These are phyloP conservation scores for Aspergillus affinis DNA, from an alignment of 495 filamentous ascomycete species.

Conservation along the genomic window DNA sequence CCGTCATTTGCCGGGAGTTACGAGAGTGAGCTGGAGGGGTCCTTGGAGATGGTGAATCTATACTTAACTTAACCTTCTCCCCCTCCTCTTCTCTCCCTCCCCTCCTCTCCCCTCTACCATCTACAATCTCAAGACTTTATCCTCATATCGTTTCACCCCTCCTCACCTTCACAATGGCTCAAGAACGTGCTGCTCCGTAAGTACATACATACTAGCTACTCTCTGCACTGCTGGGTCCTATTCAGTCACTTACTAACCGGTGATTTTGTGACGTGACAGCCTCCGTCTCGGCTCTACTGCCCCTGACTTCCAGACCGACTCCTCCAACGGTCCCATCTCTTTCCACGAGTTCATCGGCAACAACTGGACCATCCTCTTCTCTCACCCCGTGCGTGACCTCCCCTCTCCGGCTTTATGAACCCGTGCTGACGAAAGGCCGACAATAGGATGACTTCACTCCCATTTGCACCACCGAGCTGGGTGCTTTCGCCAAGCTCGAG, in stretches of 20 bases:
- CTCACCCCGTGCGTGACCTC: slow-evolving; percentile 73
- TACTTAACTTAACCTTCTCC: slow-evolving; percentile 23
- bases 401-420: not conserved
- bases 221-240: not conserved
- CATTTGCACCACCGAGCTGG: slow-evolving; percentile 98
- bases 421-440: slow-evolving; percentile 1
- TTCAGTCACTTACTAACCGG: not conserved
- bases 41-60: slow-evolving; percentile 9
- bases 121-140: slow-evolving; percentile 5
- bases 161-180: slow-evolving; percentile 48
- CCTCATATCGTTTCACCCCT: slow-evolving; percentile 9
- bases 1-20: slow-evolving; percentile 1
- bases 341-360: slow-evolving; percentile 97
- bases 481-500: slow-evolving; percentile 94
- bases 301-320: slow-evolving; percentile 92
- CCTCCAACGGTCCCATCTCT: slow-evolving; percentile 87
- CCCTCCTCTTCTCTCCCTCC: not conserved
- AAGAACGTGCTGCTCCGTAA: slow-evolving; percentile 50
- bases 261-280: slow-evolving; percentile 34
- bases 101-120: slow-evolving; percentile 6
- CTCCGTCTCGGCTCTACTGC: slow-evolving; percentile 88
- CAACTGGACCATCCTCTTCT: slow-evolving; percentile 95
- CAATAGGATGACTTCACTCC: slow-evolving; percentile 70
- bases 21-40: no score
- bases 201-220: slow-evolving; percentile 22